phyloP scores from a whole-genome alignment of 148 eudicot genomes.

The Persicaria maculosa region DNA sequence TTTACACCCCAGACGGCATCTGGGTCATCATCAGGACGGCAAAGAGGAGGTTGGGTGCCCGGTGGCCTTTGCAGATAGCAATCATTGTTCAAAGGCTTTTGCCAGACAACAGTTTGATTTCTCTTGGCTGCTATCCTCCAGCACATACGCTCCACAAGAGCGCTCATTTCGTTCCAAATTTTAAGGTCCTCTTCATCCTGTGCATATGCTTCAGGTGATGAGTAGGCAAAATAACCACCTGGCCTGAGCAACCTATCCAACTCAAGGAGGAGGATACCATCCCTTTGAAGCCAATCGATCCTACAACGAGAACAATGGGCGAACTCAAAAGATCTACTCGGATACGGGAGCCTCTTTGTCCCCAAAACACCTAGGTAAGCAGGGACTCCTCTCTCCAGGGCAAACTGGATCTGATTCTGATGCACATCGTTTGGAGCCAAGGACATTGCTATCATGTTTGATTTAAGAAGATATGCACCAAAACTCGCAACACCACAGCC shows the following conservation, averaged over 20 bases:
- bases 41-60: conserved; percentile 90
- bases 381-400: conserved; percentile 98
- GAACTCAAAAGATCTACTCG: conserved; percentile 93
- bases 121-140: conserved; percentile 88
- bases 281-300: conserved; percentile 99
- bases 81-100: conserved; percentile 84
- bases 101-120: conserved; percentile 98
- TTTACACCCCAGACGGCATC: conserved; percentile 78
- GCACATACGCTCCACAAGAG: conserved; percentile 96
- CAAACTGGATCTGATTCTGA: conserved; percentile 97
- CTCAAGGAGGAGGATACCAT: conserved; percentile 95
- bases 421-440: conserved; percentile 98
- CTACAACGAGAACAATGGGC: conserved; percentile 99
- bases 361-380: conserved; percentile 98
- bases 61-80: conserved; percentile 80
- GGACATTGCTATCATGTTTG: conserved; percentile 84
- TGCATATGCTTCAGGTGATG: conserved; percentile 99
- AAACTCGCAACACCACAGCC: conserved; percentile 99
- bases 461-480: conserved; percentile 93
- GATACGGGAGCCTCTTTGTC: conserved; percentile 97
- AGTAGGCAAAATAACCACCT: conserved; percentile 97
- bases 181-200: conserved; percentile 97
- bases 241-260: conserved; percentile 88
- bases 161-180: conserved; percentile 96
- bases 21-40: conserved; percentile 74